Conservation (phyloP, 192 early-diverging fungal species). For the Coemansia sp. region DNA sequence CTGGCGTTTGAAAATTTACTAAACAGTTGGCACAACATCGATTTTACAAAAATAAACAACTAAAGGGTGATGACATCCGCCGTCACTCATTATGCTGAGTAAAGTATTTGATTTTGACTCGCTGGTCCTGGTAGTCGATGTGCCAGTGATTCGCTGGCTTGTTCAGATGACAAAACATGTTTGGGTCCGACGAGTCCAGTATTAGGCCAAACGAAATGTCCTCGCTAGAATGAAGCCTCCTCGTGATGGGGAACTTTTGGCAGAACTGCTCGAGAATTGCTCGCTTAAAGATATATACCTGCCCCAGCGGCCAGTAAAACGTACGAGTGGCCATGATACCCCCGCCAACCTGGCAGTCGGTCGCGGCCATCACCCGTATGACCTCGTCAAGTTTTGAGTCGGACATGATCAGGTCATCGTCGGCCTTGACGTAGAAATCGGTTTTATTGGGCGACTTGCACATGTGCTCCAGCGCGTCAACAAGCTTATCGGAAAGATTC, state of each 20-base stretch:
- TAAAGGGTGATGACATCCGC: too few species aligned
- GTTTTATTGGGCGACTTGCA: not conserved
- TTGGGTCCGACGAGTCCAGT: not conserved
- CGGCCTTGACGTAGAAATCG: constrained; percentile 2
- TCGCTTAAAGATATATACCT: constrained; percentile 3
- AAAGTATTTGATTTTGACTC: not conserved
- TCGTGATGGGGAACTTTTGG: not conserved
- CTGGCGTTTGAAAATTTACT: too few species aligned
- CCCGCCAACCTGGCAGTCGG: not conserved
- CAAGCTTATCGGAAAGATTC: not conserved
- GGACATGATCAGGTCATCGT: constrained; percentile 8
- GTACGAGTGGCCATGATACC: not conserved
- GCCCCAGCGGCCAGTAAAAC: not conserved
- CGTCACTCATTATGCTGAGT: constrained; percentile 5
- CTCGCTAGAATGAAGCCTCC: not conserved
- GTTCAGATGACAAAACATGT: not conserved
- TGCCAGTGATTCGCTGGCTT: constrained; percentile 6
- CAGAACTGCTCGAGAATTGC: not conserved
- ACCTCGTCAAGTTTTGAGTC: constrained; percentile 6
- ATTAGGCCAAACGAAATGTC: constrained; percentile 3
- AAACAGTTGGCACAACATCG: too few species aligned
- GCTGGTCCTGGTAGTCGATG: not conserved
- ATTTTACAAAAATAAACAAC: too few species aligned
- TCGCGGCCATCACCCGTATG: not conserved
- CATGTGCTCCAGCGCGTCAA: not conserved